phyloP scores from a whole-genome alignment of 2,329 filamentous ascomycete genomes.

The Coniochaeta prunicola region DNA sequence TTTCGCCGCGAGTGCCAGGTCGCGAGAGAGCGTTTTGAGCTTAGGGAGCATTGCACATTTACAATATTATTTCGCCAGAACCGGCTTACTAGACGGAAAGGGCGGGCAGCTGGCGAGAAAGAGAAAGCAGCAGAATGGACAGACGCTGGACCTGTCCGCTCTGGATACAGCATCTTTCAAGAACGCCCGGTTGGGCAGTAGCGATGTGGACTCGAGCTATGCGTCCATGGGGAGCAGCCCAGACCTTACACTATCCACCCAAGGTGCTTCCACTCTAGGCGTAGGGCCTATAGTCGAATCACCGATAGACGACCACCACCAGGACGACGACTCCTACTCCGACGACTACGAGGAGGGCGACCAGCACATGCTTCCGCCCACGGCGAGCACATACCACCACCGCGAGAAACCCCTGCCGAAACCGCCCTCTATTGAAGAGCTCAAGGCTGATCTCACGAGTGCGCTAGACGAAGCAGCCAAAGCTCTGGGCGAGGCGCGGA shows the following conservation, averaged over 20 bases:
- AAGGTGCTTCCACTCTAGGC: constrained; percentile 15
- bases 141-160: constrained; percentile 50
- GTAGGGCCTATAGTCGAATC: constrained; percentile 36
- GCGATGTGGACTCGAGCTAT: constrained; percentile 52
- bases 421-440: constrained; percentile 72
- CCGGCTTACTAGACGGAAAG: constrained; percentile 87
- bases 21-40: constrained; percentile 91
- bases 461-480: constrained; percentile 63
- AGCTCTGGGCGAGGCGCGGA: constrained; percentile 53
- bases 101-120: constrained; percentile 77
- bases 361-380: constrained; percentile 84
- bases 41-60: constrained; percentile 94
- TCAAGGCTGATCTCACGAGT: constrained; percentile 61
- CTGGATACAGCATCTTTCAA: constrained; percentile 37
- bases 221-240: constrained; percentile 54
- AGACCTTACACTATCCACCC: constrained; percentile 37
- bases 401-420: constrained; percentile 75
- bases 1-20: constrained; percentile 84
- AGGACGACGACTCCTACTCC: constrained; percentile 34
- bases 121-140: constrained; percentile 41
- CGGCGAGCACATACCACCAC: constrained; percentile 90
- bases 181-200: constrained; percentile 24
- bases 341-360: constrained; percentile 59
- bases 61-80: constrained; percentile 97
- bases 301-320: constrained; percentile 32